Evolutionary conservation across 345 rosid species (phyloP), one percentile per base, ranked within the genome.

Genomic region (Gossypium mustelinum): DNA sequence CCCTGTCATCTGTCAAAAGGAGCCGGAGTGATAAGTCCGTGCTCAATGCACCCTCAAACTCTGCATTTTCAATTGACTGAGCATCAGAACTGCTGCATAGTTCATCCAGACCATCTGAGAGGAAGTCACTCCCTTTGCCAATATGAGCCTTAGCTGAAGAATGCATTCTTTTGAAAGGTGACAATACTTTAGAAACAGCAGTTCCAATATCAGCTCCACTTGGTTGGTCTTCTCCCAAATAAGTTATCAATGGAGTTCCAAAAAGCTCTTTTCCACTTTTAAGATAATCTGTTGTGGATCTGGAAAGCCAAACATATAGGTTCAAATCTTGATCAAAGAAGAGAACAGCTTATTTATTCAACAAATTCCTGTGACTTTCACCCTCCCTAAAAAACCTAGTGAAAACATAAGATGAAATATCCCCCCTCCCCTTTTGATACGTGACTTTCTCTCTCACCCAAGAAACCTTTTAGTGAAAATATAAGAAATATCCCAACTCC

Each of bases 231-330:
- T 75, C 79, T 27, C 78, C 85, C 76, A 92, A 77, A 79, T 79
- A 83, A 45, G 91, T 83, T 75, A 94, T 84, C 83, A 94, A 82
- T 64, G 98, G 98, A 22, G 87, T 77, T 76, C 97, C 97, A 75
- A 86, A 91, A 75, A 76, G 75, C 79, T 88, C 84, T 55, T 76
- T 59, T 62, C 84, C 77, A 76, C 86, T 80, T 80, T 77, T 89
- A 66, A 77, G 65, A 75, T 66, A 76, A 43, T 75, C 91, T 24
- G 75, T 47, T 29, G 77, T 70, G 76, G 77, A 82, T 80, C 97
- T 91, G 83, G 45, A 62, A 83, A 78, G 72, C 25, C 11, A 34
- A 61, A 57, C 55, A 22, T 39, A 25, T 65, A 27, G 5, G 12
- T 71, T 47, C 17, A 74, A 56, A 55, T 43, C 70, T 34, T 70